Evolutionary conservation across 352 stramenopile genomes (phyloP).

Genomic region (Phytophthora cactorum): DNA sequence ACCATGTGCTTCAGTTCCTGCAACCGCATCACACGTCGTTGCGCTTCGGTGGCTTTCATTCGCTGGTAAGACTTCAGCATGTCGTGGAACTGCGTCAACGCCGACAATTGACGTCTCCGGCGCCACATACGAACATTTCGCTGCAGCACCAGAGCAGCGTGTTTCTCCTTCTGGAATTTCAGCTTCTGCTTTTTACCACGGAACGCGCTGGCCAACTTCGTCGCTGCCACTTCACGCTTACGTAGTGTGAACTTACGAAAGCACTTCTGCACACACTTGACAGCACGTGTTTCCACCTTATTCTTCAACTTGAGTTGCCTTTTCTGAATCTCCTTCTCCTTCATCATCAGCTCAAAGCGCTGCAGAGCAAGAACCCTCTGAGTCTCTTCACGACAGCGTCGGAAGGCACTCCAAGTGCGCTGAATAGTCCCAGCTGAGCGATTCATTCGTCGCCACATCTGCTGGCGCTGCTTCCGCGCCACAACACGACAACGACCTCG

Average conservation of each 20-base stretch:
- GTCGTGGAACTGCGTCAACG: constrained; percentile 43
- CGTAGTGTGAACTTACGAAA: constrained; percentile 35
- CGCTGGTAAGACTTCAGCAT: constrained; percentile 44
- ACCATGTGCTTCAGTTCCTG: constrained; percentile 28
- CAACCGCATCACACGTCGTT: constrained; percentile 19
- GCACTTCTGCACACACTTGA: constrained; percentile 32
- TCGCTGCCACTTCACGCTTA: constrained; percentile 33
- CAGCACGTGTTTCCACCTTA: constrained; percentile 43
- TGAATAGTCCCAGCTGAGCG: constrained; percentile 34
- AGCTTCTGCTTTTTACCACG: constrained; percentile 28
- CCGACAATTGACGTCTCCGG: constrained; percentile 36
- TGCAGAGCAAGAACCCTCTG: constrained; percentile 39
- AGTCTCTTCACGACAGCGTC: constrained; percentile 19
- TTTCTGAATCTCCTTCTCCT: constrained; percentile 37
- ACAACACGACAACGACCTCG: neutral
- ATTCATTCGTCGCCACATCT: constrained; percentile 24
- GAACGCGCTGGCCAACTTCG: constrained; percentile 40
- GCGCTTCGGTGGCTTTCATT: constrained; percentile 36
- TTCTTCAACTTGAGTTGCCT: constrained; percentile 25
- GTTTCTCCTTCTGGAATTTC: constrained; percentile 30
- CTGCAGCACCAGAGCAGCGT: constrained; percentile 38
- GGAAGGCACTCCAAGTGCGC: constrained; percentile 25
- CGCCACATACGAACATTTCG: constrained; percentile 52
- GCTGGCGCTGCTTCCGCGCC: constrained; percentile 12
- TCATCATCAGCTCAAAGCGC: constrained; percentile 44